Percentiles rank a stretch among this genome's conserved stretches.
Conservation (phyloP, 1,284 basidiomycete genomes). For the Jaminaea rosea region DNA sequence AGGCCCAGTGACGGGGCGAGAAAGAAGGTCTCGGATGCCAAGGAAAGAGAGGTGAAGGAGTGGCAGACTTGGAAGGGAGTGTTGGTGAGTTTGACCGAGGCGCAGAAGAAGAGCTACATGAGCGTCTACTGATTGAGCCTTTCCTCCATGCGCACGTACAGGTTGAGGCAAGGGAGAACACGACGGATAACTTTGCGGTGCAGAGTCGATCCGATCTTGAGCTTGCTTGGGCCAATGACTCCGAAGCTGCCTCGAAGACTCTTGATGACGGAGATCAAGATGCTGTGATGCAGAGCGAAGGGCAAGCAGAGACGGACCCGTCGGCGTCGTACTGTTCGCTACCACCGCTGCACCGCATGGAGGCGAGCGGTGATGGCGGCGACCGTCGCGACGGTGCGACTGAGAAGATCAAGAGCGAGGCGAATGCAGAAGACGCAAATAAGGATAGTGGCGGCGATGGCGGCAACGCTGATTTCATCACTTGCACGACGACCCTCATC, state of each 20-base stretch:
- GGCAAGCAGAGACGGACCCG: neutral
- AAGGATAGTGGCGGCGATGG: neutral
- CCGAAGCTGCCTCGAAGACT: too few relatives aligned
- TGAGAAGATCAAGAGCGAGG: neutral
- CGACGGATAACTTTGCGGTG: too few relatives aligned
- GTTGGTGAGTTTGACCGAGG: slow-evolving; percentile 54
- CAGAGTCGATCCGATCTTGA: too few relatives aligned
- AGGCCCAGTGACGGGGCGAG: neutral
- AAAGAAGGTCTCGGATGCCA: slow-evolving; percentile 45
- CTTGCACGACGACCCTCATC: slow-evolving; percentile 6
- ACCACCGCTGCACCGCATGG: slow-evolving; percentile 10
- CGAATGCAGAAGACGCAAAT: neutral
- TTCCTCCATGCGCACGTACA: too few relatives aligned
- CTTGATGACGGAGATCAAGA: too few relatives aligned
- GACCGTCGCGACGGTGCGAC: neutral
- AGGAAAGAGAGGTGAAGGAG: slow-evolving; percentile 50
- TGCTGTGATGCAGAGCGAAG: neutral
- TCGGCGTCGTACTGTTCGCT: slow-evolving; percentile 4
- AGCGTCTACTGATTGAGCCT: neutral
- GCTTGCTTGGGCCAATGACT: too few relatives aligned
- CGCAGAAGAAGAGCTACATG: neutral
- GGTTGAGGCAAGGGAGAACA: too few relatives aligned
- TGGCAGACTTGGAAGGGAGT: slow-evolving; percentile 59
- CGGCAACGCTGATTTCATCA: neutral
- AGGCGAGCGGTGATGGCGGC: neutral